These are phyloP conservation scores for Aspergillus fijiensis DNA, from an alignment of 2,329 filamentous ascomycete genomes.

Conservation along the genomic window DNA sequence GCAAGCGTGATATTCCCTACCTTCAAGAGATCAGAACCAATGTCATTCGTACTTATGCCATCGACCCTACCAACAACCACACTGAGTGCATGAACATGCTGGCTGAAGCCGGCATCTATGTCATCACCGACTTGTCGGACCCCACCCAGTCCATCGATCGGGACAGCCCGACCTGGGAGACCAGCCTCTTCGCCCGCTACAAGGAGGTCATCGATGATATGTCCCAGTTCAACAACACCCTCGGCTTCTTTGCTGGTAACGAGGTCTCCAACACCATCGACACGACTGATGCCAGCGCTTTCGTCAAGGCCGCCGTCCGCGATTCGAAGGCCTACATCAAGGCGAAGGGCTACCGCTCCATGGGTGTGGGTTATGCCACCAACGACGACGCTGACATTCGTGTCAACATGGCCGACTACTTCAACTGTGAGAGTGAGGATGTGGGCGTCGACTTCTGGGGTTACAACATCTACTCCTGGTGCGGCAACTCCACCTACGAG, in stretches of 20 bases:
- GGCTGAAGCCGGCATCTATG: slow-evolving; percentile 82
- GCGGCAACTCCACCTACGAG: slow-evolving; percentile 74
- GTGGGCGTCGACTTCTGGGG: slow-evolving; percentile 91
- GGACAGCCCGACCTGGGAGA: slow-evolving; percentile 73
- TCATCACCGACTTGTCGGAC: slow-evolving; percentile 84
- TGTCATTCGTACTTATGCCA: slow-evolving; percentile 87
- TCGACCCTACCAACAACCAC: slow-evolving; percentile 78
- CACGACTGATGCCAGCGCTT: slow-evolving; percentile 87
- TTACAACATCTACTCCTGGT: slow-evolving; percentile 99
- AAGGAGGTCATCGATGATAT: slow-evolving; percentile 76
- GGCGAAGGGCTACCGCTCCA: slow-evolving; percentile 67
- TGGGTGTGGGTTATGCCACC: slow-evolving; percentile 92
- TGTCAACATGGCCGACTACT: slow-evolving; percentile 79
- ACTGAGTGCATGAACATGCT: slow-evolving; percentile 78
- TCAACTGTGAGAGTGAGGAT: slow-evolving; percentile 74
- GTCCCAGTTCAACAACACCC: slow-evolving; percentile 77
- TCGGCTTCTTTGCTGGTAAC: slow-evolving; percentile 98
- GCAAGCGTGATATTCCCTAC: slow-evolving; percentile 80
- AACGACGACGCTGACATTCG: slow-evolving; percentile 86
- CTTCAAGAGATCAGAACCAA: slow-evolving; percentile 79
- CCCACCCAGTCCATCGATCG: slow-evolving; percentile 82
- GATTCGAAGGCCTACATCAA: slow-evolving; percentile 93
- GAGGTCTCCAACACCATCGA: slow-evolving; percentile 85
- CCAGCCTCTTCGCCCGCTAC: slow-evolving; percentile 74
- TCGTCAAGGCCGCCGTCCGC: slow-evolving; percentile 93